Percentiles rank a stretch among this genome's conserved stretches.
Evolutionary conservation across 148 eudicot genomes (phyloP).

Genomic region (Rhododendron williamsianum): DNA sequence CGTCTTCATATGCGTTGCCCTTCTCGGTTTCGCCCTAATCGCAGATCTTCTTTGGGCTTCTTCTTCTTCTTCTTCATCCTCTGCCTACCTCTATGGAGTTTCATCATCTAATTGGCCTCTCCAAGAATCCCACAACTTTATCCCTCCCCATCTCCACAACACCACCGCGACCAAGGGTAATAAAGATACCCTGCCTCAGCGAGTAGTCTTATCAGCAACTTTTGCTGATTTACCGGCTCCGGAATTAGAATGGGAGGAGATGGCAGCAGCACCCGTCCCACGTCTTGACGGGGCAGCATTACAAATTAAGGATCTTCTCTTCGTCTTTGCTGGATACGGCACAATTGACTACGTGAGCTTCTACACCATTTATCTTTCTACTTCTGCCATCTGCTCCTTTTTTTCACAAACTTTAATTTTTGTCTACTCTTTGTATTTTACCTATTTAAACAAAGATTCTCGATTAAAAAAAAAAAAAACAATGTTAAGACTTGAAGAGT

Average conservation of each 20-base stretch:
- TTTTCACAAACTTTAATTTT: neutral
- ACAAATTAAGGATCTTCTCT: constrained; percentile 80
- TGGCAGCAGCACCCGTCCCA: constrained; percentile 73
- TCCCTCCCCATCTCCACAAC: constrained; percentile 16
- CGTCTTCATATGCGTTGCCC: constrained; percentile 21
- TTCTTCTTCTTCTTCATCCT: constrained; percentile 46
- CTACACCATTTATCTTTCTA: neutral
- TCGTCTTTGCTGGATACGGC: constrained; percentile 92
- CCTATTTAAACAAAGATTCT: neutral
- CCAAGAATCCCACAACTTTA: constrained; percentile 10
- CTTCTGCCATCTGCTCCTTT: neutral
- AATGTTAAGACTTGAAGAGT: neutral
- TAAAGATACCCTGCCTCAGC: constrained; percentile 25
- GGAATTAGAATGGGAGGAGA: constrained; percentile 79
- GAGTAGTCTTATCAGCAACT: constrained; percentile 64
- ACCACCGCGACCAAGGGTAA: neutral
- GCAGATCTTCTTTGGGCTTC: constrained; percentile 80
- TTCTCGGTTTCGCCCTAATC: constrained; percentile 53
- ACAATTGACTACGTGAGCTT: constrained; percentile 78
- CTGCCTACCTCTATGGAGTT: constrained; percentile 18
- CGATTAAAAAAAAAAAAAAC: neutral
- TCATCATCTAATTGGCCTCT: constrained; percentile 29
- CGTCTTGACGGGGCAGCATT: constrained; percentile 97
- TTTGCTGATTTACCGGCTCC: constrained; percentile 91
- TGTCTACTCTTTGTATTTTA: neutral